phyloP scores from a whole-genome alignment of 192 early-diverging fungal species.

The Tieghemiomyces parasiticus region DNA sequence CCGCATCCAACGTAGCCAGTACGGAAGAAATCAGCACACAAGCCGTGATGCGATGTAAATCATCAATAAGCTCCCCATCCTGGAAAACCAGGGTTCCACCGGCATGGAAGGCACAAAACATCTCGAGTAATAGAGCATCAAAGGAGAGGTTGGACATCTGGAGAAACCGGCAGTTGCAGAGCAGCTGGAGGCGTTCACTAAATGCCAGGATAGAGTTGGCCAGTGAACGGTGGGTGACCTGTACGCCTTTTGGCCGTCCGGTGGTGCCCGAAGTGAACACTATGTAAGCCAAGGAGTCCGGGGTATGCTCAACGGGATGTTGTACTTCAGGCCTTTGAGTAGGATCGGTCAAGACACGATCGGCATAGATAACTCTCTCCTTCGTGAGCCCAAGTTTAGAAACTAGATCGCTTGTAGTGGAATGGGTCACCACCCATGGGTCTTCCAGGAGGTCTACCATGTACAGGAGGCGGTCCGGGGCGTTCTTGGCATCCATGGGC shows the following conservation, averaged over 20 bases:
- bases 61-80: background rate
- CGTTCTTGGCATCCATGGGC: too few relatives aligned
- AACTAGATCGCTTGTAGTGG: too few relatives aligned
- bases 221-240: background rate
- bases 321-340: too few relatives aligned
- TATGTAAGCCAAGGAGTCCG: background rate
- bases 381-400: too few relatives aligned
- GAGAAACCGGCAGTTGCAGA: background rate
- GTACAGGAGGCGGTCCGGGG: too few relatives aligned
- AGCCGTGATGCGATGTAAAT: background rate
- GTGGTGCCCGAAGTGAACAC: conserved; percentile 5
- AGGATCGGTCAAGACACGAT: background rate
- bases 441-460: too few relatives aligned
- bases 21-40: background rate
- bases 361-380: too few relatives aligned
- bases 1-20: background rate
- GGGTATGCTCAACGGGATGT: too few relatives aligned
- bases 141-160: background rate
- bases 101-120: background rate
- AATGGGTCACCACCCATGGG: too few relatives aligned
- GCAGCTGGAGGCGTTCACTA: background rate
- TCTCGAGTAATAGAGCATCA: background rate
- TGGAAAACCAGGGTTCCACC: conserved; percentile 2
- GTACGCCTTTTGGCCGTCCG: background rate
- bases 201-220: background rate